Conservation (phyloP, 1,284 basidiomycete genomes). For the Ceratobasidium papillatum region DNA sequence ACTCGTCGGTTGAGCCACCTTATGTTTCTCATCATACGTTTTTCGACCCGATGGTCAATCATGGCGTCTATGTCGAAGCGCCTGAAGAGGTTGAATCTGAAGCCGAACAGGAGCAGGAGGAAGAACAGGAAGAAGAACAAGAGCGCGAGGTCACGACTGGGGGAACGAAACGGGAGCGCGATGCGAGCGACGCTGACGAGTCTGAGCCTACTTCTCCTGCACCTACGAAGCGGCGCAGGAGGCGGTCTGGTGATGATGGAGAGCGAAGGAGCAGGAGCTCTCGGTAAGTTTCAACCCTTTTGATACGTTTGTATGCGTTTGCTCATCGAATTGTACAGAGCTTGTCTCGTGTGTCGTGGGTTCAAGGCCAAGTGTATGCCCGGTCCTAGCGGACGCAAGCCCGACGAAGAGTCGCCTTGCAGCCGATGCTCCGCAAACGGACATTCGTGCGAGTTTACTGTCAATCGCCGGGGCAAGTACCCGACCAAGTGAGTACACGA, state of each 20-base stretch:
- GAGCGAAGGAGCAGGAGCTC: constrained; percentile 14
- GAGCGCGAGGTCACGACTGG: too few relatives aligned
- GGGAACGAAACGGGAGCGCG: constrained; percentile 16
- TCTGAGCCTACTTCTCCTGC: background rate
- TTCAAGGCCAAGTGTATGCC: constrained; percentile 33
- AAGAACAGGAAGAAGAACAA: background rate
- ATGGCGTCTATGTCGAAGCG: background rate
- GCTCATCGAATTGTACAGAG: constrained; percentile 12
- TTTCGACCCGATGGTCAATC: background rate
- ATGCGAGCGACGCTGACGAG: background rate
- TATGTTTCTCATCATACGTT: background rate
- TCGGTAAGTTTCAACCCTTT: background rate
- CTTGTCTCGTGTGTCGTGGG: constrained; percentile 16
- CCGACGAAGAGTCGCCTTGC: constrained; percentile 16
- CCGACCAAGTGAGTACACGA: constrained; percentile 26
- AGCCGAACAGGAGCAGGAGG: constrained; percentile 2
- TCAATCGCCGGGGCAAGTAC: constrained; percentile 18
- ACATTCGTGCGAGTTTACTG: background rate
- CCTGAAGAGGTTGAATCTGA: constrained; percentile 1
- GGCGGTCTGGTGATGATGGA: constrained; percentile 7
- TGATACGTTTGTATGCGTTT: background rate
- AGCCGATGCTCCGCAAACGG: background rate
- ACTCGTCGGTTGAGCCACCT: background rate
- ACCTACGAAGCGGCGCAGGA: background rate
- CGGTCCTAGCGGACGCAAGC: constrained; percentile 7